Base-by-base conservation (phyloP, 2,329 filamentous ascomycete genomes). In the Ampelomyces quisqualis region DNA sequence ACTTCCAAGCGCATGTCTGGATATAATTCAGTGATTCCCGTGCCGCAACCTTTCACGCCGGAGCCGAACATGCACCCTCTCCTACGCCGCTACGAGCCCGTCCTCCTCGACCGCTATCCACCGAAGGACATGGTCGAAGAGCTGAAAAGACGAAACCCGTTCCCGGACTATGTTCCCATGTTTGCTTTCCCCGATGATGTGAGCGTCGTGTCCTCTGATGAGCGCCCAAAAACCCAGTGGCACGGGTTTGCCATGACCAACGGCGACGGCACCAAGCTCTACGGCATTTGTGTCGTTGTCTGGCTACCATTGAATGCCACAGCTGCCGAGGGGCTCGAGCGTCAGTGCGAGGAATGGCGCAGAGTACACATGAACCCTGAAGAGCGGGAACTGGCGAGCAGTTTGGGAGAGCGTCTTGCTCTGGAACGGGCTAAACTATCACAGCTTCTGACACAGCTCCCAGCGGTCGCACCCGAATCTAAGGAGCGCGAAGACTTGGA, bases 101-200 rank as follows among this genome's bases (percentile, higher is more conserved):
- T 95, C n/a, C 75, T 98, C 15, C 80, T 98, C 20, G 93, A 98
- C 68, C 81, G 90, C 67, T 97, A 97, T 59, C 93, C 93, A 6
- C 85, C 89, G 11, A 88, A 89, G 64, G 80, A 82, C 51, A 86
- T 89, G 62, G 77, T 82, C 15, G 90, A 95, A 43, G 90, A 96
- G 55, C 70, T 86, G 36, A 81, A 87, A 55, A 79, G 86, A 58
- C 80, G 93, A 60, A 90, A 89, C 38, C 84, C 80, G 42, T 97
- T 98, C 62, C 93, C 93, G 1, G 93, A 98, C 64, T 98, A 96
- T 60, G 89, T 98, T 13, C 93, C 93, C 41, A 97, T 98, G 93
- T 98, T 98, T 69, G 90, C 93, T 38, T 98, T 97, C 60, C 93
- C 93, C 31, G 96, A 97, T 69, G 93, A 98, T 67, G 93, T 98